Evolutionary conservation across 257 asterid species (phyloP), one percentile per base, ranked within the genome.

Genomic region (Knoxia roxburghii): DNA sequence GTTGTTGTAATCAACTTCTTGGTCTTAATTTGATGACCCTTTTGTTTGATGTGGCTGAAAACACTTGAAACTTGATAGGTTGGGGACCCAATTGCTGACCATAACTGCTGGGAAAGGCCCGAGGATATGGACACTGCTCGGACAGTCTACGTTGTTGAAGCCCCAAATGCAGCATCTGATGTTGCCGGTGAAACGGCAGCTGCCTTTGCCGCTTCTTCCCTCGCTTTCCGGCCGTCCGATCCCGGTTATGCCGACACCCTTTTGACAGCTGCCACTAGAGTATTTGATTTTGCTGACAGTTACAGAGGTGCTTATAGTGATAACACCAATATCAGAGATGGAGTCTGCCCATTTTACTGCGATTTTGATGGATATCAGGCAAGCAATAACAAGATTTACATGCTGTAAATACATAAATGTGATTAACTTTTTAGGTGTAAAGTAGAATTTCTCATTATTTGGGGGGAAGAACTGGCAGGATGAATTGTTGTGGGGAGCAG

Each of bases 151-250:
- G 32, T 82, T 2, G 96, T 94, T 8, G 96, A 90, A 41, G 96
- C 97, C 13, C 99, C 99, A 0, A 94, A 88, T 70, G 79, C 99
- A n/a, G 99, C 99, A 39, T 87, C 98, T 1, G 99, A 94, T 35
- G 95, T 94, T 5, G 99, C 99, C 0, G 99, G 91, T 11, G 99
- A 94, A 76, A 94, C 89, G 2, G 99, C 99, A 5, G 98, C 98
- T 1, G 99, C 99, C 17, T 53, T 94, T 60, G 99, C 99, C n/a
- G 99, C 97, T 18, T 71, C 99, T 43, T 88, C 96, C 68, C 69
- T 88, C 43, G 96, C 96, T 0, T 94, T 90, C 76, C 74, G 92
- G 63, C 72, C 91, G 0, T 84, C 85, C 2, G 95, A 94, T 76
- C 89, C 96, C 0, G 92, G 88, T 23, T 94, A 90, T 43, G 77